Evolutionary conservation across 768 basidiomycete genomes (phyloP).

Genomic region (Tulasnella sp.): DNA sequence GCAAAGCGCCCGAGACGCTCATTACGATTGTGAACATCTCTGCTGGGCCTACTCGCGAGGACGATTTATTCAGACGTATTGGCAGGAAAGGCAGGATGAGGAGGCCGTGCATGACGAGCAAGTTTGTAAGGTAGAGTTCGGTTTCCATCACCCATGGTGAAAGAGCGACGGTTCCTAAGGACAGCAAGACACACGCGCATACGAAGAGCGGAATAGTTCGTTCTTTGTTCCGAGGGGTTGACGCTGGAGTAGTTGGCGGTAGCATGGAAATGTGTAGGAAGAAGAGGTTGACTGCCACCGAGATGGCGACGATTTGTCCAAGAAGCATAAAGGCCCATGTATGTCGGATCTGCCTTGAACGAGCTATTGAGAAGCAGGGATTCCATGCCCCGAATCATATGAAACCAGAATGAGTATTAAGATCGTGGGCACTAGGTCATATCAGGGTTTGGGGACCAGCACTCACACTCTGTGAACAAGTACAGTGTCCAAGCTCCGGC

Average conservation of each 20-base stretch:
- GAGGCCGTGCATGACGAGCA: conserved; percentile 49
- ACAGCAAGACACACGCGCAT: conserved; percentile 35
- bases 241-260: conserved; percentile 5
- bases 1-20: conserved; percentile 28
- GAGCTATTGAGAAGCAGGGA: not conserved
- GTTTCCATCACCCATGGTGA: conserved; percentile 34
- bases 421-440: not conserved
- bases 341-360: conserved; percentile 33
- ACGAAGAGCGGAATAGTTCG: conserved; percentile 23
- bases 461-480: conserved; percentile 40
- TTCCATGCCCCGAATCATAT: not conserved
- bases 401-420: not conserved
- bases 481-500: conserved; percentile 46
- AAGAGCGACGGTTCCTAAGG: conserved; percentile 35
- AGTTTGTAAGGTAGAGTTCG: conserved; percentile 42
- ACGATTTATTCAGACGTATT: not conserved
- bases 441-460: not conserved
- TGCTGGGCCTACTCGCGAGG: conserved; percentile 19
- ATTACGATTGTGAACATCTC: conserved; percentile 30
- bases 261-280: conserved; percentile 35
- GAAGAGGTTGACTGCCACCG: conserved; percentile 54
- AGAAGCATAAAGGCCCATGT: conserved; percentile 62
- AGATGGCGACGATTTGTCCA: conserved; percentile 61
- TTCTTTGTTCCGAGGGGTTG: not conserved
- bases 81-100: conserved; percentile 43